These are phyloP conservation scores for Ammopiptanthus mongolicus DNA, from an alignment of 306 rosid species.

Conservation along the genomic window DNA sequence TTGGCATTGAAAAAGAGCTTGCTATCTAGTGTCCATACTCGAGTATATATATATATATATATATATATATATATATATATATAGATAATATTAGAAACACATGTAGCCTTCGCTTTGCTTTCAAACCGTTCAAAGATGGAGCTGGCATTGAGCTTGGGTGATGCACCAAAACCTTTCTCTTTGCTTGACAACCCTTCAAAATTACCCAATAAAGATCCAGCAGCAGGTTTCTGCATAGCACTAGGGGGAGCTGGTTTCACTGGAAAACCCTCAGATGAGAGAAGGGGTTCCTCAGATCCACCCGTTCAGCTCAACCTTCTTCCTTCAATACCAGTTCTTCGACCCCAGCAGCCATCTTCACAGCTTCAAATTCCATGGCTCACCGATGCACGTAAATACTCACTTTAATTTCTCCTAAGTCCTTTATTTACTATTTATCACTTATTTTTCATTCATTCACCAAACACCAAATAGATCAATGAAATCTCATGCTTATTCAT, in stretches of 20 bases:
- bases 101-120: neutral
- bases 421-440: neutral
- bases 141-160: slow-evolving; percentile 80
- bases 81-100: no score
- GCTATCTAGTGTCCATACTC: neutral
- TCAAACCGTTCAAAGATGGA: slow-evolving; percentile 42
- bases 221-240: slow-evolving; percentile 42
- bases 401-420: neutral
- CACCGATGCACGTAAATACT: slow-evolving; percentile 51
- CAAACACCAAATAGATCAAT: neutral
- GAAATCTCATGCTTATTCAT: neutral
- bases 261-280: slow-evolving; percentile 19
- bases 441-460: neutral
- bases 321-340: slow-evolving; percentile 68
- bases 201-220: slow-evolving; percentile 29
- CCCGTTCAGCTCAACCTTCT: slow-evolving; percentile 85
- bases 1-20: neutral
- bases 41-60: neutral
- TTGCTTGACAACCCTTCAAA: slow-evolving; percentile 39
- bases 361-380: slow-evolving; percentile 75
- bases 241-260: slow-evolving; percentile 11
- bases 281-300: slow-evolving; percentile 48
- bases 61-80: no score
- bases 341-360: slow-evolving; percentile 32
- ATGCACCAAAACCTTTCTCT: slow-evolving; percentile 46